Percentiles rank a stretch among this genome's conserved stretches.
phyloP scores from a whole-genome alignment of 495 filamentous ascomycete species.

The Trichoderma virens region DNA sequence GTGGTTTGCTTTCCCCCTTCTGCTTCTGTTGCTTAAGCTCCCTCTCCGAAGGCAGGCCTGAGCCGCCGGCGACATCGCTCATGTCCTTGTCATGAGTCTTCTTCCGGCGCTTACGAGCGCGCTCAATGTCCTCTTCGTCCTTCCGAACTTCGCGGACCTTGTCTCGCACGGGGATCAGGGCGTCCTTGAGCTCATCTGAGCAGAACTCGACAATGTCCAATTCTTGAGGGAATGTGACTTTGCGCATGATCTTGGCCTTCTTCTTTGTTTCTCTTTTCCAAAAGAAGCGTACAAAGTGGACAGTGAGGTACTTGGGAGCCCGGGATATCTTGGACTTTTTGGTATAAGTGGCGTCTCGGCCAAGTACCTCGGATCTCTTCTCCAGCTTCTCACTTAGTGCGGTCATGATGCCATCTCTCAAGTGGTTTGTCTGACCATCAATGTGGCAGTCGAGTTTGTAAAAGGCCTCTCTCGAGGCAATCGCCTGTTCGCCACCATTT shows the following conservation, averaged over 20 bases:
- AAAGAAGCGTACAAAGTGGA: slow-evolving; percentile 97
- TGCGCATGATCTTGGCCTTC: slow-evolving; percentile 99
- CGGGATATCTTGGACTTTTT: slow-evolving; percentile 83
- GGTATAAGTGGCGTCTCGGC: slow-evolving; percentile 72
- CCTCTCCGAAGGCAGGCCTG: slow-evolving; percentile 15
- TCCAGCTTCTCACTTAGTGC: slow-evolving; percentile 83
- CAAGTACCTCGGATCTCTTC: slow-evolving; percentile 74
- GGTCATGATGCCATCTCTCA: slow-evolving; percentile 75
- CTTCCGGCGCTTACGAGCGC: slow-evolving; percentile 82
- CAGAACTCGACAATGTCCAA: slow-evolving; percentile 93
- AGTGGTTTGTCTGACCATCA: slow-evolving; percentile 71
- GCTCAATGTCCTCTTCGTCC: slow-evolving; percentile 84
- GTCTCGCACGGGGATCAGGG: slow-evolving; percentile 83
- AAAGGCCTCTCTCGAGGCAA: slow-evolving; percentile 62
- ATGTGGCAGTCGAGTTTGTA: slow-evolving; percentile 96
- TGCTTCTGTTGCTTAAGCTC: slow-evolving; percentile 35
- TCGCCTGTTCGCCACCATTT: slow-evolving; percentile 67
- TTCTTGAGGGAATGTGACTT: slow-evolving; percentile 91
- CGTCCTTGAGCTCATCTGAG: slow-evolving; percentile 75
- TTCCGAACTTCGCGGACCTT: slow-evolving; percentile 93
- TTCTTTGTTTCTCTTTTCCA: slow-evolving; percentile 92
- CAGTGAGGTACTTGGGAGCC: slow-evolving; percentile 88
- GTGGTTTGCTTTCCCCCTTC: slow-evolving; percentile 21
- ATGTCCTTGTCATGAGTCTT: slow-evolving; percentile 55
- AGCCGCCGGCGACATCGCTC: slow-evolving; percentile 31